Evolutionary conservation across 345 rosid species (phyloP), one percentile per base, ranked within the genome.

Genomic region (Eucalyptus shirleyi): DNA sequence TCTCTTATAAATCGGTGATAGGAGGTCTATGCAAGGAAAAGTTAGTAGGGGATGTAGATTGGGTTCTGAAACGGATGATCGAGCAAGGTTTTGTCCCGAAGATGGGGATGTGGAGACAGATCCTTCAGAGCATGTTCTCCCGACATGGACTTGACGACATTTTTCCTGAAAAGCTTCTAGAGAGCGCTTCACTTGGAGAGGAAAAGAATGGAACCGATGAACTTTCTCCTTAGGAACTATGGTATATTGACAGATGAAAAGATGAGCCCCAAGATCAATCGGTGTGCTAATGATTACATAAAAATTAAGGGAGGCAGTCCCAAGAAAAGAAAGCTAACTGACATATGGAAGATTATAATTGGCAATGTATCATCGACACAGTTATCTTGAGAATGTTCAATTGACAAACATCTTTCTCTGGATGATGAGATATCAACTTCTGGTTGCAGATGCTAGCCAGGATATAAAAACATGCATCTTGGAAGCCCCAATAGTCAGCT

Each of bases 21-120:
- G 69, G 90, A 88, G 98, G 97, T 67, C 92, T 97, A 9, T 96
- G 98, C 55, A 87, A 90, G 87, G 90, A 90, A 47, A 94, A 90
- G 81, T 90, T 92, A 21, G 90, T 89, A 44, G 93, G n/a, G 59
- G 99, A 97, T 56, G 88, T 95, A 88, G 97, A 95, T 62, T 96
- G 94, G 96, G 95, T 92, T 90, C 89, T 98, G 92, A 94, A 90
- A 92, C 93, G 91, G 80, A 96, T 98, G 99, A 94, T 97, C 89
- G 90, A 88, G 88, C 99, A 95, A 81, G 99, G 95, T 56, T 95
- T 96, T 92, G 95, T 95, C 59, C 99, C 99, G 1, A 97, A 92
- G 90, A 93, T 93, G 94, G 95, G 98, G 86, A 94, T 92, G 93
- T 96, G 99, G 99, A 91, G 87, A 88, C 92, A 91, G 89, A 92